Conservation (phyloP, 257 asterid genomes). For the Cruciata laevipes region DNA sequence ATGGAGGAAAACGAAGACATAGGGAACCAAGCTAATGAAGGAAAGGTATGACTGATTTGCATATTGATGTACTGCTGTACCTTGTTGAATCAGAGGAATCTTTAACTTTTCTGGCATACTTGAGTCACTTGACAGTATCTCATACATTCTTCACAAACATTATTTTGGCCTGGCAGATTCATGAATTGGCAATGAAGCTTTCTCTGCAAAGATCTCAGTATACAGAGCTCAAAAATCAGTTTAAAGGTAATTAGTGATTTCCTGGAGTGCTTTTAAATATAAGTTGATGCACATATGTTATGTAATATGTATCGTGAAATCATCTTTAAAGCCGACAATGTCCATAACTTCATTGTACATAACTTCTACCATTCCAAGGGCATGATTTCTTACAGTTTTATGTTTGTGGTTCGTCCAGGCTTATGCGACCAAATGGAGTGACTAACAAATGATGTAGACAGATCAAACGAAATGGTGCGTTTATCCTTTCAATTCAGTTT, state of each 20-base stretch:
- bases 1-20: slow-evolving; percentile 97
- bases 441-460: slow-evolving; percentile 60
- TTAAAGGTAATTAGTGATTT: slow-evolving; percentile 42
- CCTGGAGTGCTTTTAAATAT: background rate
- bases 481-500: background rate
- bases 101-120: background rate
- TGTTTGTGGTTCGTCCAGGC: slow-evolving; percentile 35
- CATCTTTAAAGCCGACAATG: background rate
- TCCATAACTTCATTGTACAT: no score
- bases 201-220: slow-evolving; percentile 78
- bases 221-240: slow-evolving; percentile 64
- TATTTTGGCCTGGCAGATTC: slow-evolving; percentile 44
- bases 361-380: background rate
- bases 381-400: no score
- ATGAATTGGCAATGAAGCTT: slow-evolving; percentile 79
- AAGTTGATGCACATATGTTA: background rate
- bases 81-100: background rate
- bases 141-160: background rate
- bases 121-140: background rate
- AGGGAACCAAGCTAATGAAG: slow-evolving; percentile 96
- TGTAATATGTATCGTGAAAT: background rate
- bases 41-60: slow-evolving; percentile 53
- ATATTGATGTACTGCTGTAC: background rate
- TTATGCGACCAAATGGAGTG: slow-evolving; percentile 73
- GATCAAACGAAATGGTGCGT: slow-evolving; percentile 84